A percentile compares a stretch with the other conserved stretches of the same genome.
Conservation (phyloP, 441 rosid species). For the Adansonia gregorii region DNA sequence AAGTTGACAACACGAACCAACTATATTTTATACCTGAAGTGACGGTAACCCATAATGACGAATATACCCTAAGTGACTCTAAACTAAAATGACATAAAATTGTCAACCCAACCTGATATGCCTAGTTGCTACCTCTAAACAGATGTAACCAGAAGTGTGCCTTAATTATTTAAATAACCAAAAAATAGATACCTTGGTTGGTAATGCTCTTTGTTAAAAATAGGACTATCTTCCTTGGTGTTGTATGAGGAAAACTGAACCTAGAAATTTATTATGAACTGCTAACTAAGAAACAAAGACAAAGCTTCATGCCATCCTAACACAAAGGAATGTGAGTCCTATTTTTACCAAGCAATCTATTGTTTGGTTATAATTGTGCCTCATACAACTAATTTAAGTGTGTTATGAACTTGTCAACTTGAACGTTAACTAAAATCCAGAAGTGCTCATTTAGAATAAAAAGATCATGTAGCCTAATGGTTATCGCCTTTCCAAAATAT, state of each 20-base stretch:
- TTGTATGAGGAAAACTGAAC: background rate
- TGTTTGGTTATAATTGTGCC: background rate
- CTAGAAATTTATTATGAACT: background rate
- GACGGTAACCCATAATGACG: background rate
- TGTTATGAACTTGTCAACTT: background rate
- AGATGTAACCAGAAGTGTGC: background rate
- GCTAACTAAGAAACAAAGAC: background rate
- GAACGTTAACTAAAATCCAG: background rate
- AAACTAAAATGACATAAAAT: background rate
- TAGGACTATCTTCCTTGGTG: background rate
- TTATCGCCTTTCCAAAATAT: background rate
- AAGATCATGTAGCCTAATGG: background rate
- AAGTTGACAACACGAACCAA: background rate
- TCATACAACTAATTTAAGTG: background rate
- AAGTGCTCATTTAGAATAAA: background rate
- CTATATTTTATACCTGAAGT: background rate
- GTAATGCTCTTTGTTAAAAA: background rate
- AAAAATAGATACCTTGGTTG: background rate
- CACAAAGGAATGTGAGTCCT: background rate
- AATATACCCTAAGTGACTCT: background rate
- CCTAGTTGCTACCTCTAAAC: background rate
- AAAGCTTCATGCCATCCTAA: conserved; percentile 1
- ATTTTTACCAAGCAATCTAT: background rate
- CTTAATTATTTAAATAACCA: background rate
- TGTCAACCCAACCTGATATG: background rate